These are phyloP conservation scores for Henckelia pumila DNA, from an alignment of 257 asterid genomes.

Conservation along the genomic window DNA sequence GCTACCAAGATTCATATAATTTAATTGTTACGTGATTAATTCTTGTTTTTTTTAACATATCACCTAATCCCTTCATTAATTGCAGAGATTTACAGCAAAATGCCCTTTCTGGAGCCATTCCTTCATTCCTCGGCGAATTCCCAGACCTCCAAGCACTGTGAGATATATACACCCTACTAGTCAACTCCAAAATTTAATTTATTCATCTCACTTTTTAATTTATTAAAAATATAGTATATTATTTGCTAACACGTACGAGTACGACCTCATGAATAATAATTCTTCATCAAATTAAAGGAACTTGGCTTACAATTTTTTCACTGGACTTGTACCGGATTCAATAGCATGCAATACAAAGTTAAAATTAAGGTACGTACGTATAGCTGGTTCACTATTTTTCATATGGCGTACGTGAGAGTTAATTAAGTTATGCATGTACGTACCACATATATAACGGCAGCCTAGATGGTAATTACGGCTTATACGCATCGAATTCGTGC, in stretches of 20 bases:
- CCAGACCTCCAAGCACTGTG: slow-evolving; percentile 43
- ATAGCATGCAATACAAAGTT: slow-evolving; percentile 41
- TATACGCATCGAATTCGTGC: slow-evolving; percentile 14
- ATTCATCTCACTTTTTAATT: too few species aligned
- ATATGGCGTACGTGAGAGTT: too few species aligned
- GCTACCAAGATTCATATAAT: too few species aligned
- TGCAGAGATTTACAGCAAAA: slow-evolving; percentile 45
- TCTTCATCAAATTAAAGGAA: too few species aligned
- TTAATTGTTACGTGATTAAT: too few species aligned
- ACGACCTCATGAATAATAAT: too few species aligned
- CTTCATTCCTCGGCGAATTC: slow-evolving; percentile 43
- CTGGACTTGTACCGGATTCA: slow-evolving; percentile 43
- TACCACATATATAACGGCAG: slow-evolving; percentile 11
- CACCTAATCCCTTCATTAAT: too few species aligned
- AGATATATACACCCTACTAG: slow-evolving; percentile 13
- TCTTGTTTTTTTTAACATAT: too few species aligned
- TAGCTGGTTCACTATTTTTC: too few species aligned
- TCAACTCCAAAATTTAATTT: slow-evolving; percentile 18
- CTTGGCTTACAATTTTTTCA: slow-evolving; percentile 35
- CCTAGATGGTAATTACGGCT: slow-evolving; percentile 1
- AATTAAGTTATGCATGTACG: too few species aligned
- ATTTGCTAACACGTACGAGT: too few species aligned
- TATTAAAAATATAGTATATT: too few species aligned
- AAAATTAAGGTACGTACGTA: slow-evolving; percentile 23
- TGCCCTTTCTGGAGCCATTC: slow-evolving; percentile 32